Conservation (phyloP, 2,329 filamentous ascomycete genomes). For the Trichoderma breve region DNA sequence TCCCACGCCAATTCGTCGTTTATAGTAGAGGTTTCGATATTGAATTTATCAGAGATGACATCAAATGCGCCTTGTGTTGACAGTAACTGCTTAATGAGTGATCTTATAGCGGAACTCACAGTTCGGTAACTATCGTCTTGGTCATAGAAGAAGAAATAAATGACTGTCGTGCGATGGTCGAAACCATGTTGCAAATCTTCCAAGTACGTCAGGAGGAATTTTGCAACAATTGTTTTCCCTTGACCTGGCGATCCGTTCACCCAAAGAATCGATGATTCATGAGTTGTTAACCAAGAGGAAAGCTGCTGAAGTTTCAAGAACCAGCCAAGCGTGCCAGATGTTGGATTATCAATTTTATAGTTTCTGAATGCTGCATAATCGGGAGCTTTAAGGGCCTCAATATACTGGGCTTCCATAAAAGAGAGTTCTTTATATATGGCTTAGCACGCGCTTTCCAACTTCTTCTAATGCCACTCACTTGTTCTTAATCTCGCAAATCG, state of each 20-base stretch:
- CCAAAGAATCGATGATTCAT: background rate
- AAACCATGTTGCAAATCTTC: background rate
- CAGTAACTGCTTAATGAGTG: background rate
- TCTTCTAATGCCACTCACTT: background rate
- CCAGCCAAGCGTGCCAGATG: background rate
- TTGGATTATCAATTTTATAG: background rate
- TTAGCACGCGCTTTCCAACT: background rate
- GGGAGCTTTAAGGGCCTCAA: background rate
- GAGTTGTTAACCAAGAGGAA: background rate
- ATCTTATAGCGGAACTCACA: background rate
- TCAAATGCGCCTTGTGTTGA: background rate
- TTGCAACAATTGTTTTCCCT: background rate
- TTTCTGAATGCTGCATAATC: background rate
- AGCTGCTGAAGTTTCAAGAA: background rate
- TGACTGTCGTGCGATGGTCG: background rate
- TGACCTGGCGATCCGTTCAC: background rate
- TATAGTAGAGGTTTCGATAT: background rate
- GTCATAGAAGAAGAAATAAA: conserved; percentile 9
- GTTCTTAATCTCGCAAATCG: background rate
- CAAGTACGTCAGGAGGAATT: background rate
- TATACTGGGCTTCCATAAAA: background rate
- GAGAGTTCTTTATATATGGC: background rate
- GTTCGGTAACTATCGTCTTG: background rate
- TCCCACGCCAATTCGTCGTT: background rate
- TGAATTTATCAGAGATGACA: background rate